phyloP scores from a whole-genome alignment of 108 stramenopile genomes.

The Nitzschia sp. region DNA sequence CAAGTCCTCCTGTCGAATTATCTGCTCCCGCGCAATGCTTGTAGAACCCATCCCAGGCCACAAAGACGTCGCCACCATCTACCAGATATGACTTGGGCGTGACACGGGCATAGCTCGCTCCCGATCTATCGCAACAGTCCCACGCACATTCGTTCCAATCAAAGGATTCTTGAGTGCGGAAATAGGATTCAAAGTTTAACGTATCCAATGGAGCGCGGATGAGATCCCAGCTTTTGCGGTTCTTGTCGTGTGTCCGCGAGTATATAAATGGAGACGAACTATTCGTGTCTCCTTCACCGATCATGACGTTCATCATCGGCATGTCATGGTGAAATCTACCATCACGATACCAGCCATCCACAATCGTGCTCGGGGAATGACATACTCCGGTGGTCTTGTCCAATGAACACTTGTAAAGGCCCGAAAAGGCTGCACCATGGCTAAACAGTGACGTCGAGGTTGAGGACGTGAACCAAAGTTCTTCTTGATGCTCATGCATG shows the following conservation, averaged over 20 bases:
- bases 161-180: neutral
- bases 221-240: neutral
- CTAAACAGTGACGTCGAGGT: neutral
- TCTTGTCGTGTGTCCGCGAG: neutral
- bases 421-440: neutral
- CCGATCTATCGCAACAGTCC: slow-evolving; percentile 14
- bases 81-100: slow-evolving; percentile 2
- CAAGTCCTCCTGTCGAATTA: neutral
- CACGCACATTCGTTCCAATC: slow-evolving; percentile 22
- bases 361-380: neutral
- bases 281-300: neutral
- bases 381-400: neutral
- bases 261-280: neutral
- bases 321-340: slow-evolving; percentile 3
- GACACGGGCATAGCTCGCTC: neutral
- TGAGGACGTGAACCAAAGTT: neutral
- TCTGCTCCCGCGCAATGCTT: slow-evolving; percentile 9
- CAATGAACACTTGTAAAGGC: neutral
- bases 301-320: neutral
- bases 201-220: neutral
- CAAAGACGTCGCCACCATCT: slow-evolving; percentile 14
- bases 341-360: neutral
- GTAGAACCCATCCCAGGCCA: slow-evolving; percentile 23
- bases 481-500: too few species aligned
- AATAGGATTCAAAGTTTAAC: slow-evolving; percentile 16